A percentile compares a stretch with the other conserved stretches of the same genome.
Conservation (phyloP, 1,139 yeast genomes). For the Blastobotrys malaysiensis region DNA sequence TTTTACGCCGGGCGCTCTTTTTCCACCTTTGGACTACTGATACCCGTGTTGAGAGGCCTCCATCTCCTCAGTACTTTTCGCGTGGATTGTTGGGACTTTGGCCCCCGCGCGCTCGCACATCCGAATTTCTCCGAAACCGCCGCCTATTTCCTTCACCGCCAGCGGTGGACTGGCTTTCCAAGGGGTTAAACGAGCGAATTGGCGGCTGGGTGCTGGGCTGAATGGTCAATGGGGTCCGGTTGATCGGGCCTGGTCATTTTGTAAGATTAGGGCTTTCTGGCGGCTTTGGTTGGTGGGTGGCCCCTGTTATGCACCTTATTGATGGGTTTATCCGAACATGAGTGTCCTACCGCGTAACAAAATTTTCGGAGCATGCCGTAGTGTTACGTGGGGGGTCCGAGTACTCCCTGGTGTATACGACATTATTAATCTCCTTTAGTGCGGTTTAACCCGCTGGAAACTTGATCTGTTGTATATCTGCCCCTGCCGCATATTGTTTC, state of each 20-base stretch:
- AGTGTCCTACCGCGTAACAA: neutral
- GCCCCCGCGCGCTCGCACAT: neutral
- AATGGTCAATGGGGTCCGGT: neutral
- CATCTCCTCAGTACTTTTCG: neutral
- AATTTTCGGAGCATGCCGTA: neutral
- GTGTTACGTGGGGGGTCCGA: neutral
- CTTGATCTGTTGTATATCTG: neutral
- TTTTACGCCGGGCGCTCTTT: neutral
- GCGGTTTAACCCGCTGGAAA: neutral
- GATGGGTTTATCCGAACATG: neutral
- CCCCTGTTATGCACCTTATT: neutral
- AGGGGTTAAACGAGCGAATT: too few relatives aligned
- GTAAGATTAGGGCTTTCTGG: neutral
- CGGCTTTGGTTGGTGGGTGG: neutral
- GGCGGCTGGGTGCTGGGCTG: neutral
- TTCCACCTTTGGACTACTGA: neutral
- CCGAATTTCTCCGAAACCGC: neutral
- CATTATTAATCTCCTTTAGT: neutral
- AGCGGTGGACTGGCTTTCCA: too few relatives aligned
- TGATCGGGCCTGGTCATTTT: too few relatives aligned
- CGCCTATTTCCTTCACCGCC: neutral
- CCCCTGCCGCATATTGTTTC: neutral
- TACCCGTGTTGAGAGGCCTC: neutral
- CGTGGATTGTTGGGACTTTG: neutral
- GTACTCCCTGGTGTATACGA: neutral